A percentile compares a stretch with the other conserved stretches of the same genome.
phyloP scores from a whole-genome alignment of 2,329 filamentous ascomycete species.

The Periglandula ipomoeae region DNA sequence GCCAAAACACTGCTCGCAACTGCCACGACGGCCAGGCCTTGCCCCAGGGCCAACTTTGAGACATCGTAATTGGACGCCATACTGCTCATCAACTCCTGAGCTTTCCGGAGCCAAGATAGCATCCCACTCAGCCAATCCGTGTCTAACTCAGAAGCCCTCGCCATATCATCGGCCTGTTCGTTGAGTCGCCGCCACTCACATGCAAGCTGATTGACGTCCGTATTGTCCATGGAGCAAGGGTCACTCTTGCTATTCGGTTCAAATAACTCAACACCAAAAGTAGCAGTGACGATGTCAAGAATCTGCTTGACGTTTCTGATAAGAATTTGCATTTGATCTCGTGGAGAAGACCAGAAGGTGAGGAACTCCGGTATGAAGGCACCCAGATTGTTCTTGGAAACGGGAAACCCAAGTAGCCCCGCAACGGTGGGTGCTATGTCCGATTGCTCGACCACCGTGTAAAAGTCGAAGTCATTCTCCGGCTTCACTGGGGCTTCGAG shows the following conservation, averaged over 20 bases:
- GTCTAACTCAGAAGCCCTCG: slow-evolving; percentile 19
- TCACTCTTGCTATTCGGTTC: slow-evolving; percentile 21
- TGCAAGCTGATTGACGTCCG: slow-evolving; percentile 48
- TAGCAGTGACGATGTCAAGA: slow-evolving; percentile 63
- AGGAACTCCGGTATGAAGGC: slow-evolving; percentile 75
- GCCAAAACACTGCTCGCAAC: slow-evolving; percentile 12
- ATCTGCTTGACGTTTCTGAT: slow-evolving; percentile 76
- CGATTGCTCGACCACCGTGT: slow-evolving; percentile 80
- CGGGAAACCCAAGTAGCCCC: slow-evolving; percentile 75
- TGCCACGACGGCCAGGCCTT: slow-evolving; percentile 26
- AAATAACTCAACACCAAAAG: slow-evolving; percentile 48
- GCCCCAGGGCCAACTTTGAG: slow-evolving; percentile 44
- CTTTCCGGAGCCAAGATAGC: slow-evolving; percentile 55
- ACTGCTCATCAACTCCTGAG: slow-evolving; percentile 74
- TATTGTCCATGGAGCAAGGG: slow-evolving; percentile 26
- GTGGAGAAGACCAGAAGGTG: slow-evolving; percentile 52
- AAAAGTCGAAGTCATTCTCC: slow-evolving; percentile 70
- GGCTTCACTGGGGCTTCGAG: slow-evolving; percentile 46
- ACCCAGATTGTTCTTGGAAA: slow-evolving; percentile 84
- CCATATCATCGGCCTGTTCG: slow-evolving; percentile 15
- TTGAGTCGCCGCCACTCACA: slow-evolving; percentile 53
- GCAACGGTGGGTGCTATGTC: slow-evolving; percentile 87
- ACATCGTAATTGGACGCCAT: slow-evolving; percentile 91
- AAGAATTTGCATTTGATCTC: slow-evolving; percentile 58
- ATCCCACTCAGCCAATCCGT: slow-evolving; percentile 34